Percentiles rank a stretch among this genome's conserved stretches.
phyloP scores from a whole-genome alignment of 257 asterid genomes.

The Apocynum venetum region DNA sequence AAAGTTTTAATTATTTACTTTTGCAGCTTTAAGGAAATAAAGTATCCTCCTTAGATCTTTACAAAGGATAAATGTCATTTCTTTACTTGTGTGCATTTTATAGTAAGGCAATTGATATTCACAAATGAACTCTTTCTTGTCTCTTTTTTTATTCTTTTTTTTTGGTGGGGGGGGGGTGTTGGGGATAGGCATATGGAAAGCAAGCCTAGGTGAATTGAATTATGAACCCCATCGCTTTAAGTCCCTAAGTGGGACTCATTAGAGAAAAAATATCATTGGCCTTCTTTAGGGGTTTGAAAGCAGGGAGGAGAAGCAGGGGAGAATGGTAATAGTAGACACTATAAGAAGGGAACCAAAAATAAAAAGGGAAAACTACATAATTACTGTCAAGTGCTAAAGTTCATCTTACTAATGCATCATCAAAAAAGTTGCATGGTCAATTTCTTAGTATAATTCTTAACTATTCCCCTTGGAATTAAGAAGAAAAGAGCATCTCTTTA shows the following conservation, averaged over 20 bases:
- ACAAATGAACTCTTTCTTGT: neutral
- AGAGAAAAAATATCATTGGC: neutral
- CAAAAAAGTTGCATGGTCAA: neutral
- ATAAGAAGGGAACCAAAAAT: neutral
- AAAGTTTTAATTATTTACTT: slow-evolving; percentile 9
- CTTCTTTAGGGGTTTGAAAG: neutral
- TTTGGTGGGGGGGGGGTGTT: neutral
- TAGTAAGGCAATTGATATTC: neutral
- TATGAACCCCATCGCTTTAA: neutral
- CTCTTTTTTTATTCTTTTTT: too few relatives aligned
- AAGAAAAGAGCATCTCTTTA: neutral
- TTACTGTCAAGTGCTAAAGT: neutral
- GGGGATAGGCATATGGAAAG: neutral
- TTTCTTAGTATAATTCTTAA: slow-evolving; percentile 1
- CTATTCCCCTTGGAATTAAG: neutral
- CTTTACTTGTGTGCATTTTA: neutral
- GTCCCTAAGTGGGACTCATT: neutral
- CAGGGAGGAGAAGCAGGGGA: neutral
- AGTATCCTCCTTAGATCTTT: neutral
- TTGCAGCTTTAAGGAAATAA: slow-evolving; percentile 7
- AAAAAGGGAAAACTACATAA: neutral
- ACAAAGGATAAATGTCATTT: neutral
- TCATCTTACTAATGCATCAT: neutral
- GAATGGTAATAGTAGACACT: neutral
- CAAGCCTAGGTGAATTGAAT: neutral